A percentile compares a stretch with the other conserved stretches of the same genome.
Evolutionary conservation across 2,329 filamentous ascomycete genomes (phyloP).

Genomic region (Pseudohalonectria lignicola): DNA sequence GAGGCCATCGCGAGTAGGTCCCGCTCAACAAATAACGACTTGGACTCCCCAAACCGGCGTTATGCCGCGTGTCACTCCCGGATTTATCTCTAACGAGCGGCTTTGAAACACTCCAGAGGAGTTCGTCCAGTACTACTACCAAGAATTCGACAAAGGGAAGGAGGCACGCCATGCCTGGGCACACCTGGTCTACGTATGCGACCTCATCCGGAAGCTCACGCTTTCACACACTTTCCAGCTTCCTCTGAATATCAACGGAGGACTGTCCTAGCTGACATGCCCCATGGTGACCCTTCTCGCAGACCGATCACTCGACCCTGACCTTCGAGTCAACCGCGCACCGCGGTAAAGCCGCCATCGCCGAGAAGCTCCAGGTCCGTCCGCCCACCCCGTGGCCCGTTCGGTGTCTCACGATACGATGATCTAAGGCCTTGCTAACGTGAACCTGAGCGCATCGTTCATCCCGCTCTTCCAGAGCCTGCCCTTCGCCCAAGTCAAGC

Average conservation of each 20-base stretch:
- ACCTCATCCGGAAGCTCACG: not conserved
- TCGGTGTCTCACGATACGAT: not conserved
- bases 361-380: slow-evolving; percentile 72
- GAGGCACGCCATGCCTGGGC: slow-evolving; percentile 2
- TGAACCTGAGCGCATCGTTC: too few relatives aligned
- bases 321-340: slow-evolving; percentile 72
- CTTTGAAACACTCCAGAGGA: too few relatives aligned
- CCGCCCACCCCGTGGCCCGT: too few relatives aligned
- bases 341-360: slow-evolving; percentile 54
- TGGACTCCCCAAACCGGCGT: too few relatives aligned
- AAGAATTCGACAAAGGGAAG: slow-evolving; percentile 57
- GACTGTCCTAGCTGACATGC: too few relatives aligned
- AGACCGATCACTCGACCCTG: slow-evolving; percentile 82
- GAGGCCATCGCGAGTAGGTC: slow-evolving; percentile 3
- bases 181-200: slow-evolving; percentile 4
- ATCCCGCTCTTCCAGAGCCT: slow-evolving; percentile 58
- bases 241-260: too few relatives aligned
- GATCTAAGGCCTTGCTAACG: slow-evolving; percentile 5
- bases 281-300: too few relatives aligned
- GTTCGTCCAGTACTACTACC: slow-evolving; percentile 88
- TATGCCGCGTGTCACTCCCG: too few relatives aligned
- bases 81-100: too few relatives aligned
- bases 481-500: slow-evolving; percentile 72
- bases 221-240: too few relatives aligned
- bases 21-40: too few relatives aligned